Evolutionary conservation across 352 stramenopile species (phyloP), one percentile per base, ranked within the genome.

Genomic region (Plasmopara muralis): DNA sequence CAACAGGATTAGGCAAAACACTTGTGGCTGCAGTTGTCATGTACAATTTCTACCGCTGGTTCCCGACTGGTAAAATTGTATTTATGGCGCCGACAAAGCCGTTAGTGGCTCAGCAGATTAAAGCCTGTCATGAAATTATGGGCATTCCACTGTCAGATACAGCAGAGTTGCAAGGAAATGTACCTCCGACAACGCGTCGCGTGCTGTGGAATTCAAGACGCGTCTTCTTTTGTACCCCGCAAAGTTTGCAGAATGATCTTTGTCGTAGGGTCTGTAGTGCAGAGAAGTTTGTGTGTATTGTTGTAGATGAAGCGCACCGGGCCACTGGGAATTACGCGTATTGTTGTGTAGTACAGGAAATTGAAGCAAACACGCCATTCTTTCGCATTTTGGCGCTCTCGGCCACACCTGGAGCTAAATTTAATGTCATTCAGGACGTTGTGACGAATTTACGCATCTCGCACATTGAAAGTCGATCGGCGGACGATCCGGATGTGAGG

Each of bases 31-130:
- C 96, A 6, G 96, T 99, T 3, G 96, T 99, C 35, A 99, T 99
- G 93, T 99, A 98, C 78, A 99, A 99, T 80, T 99, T 95, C 61
- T 98, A 98, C 66, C 80, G 95, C 5, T 99, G 96, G 96, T 99
- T 98, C 68, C 95, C 96, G 6, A 70, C 62, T 6, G 86, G 86
- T 13, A 94, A 96, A 47, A 92, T 98, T 38, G 89, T 98, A n/a
- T 98, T 99, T 70, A 93, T 98, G 70, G 97, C 97, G 5, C 97
- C 97, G 0, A 99, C 97, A 7, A 90, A 97, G 67, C 97, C 97
- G 5, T 69, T 99, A 16, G 97, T 99, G 18, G 84, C 85, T 20
- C 97, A 99, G 67, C 97, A 99, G 77, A 96, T 99, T 43, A 64
- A 95, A 49, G 96, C 97, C 12, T 99, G 96, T 56, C 77, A 97